phyloP scores from a whole-genome alignment of 2,329 filamentous ascomycete species.

The Fusarium equiseti region DNA sequence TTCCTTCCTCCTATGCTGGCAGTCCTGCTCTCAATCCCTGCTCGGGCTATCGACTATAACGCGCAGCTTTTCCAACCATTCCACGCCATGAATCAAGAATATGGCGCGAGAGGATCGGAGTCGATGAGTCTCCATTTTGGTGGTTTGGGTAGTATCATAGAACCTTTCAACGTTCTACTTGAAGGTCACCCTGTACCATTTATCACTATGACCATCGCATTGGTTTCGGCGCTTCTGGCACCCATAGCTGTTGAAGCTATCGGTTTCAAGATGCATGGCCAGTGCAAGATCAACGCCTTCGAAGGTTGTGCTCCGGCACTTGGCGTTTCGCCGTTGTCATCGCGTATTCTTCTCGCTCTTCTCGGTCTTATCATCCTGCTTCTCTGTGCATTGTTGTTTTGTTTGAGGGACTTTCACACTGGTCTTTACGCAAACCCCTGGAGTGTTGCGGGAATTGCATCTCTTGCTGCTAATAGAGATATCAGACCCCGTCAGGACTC shows the following conservation, averaged over 20 bases:
- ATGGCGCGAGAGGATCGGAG: constrained; percentile 56
- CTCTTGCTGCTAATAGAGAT: constrained; percentile 42
- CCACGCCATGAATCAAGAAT: constrained; percentile 55
- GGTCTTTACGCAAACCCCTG: constrained; percentile 50
- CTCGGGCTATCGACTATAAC: constrained; percentile 59
- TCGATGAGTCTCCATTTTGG: constrained; percentile 59
- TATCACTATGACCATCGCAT: constrained; percentile 45
- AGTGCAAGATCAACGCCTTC: constrained; percentile 37
- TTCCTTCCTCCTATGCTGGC: constrained; percentile 59
- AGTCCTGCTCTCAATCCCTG: constrained; percentile 56
- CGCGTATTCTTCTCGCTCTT: constrained; percentile 37
- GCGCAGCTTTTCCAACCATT: constrained; percentile 61
- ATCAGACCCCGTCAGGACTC: constrained; percentile 38
- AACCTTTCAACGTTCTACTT: constrained; percentile 51
- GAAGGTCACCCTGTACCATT: constrained; percentile 48
- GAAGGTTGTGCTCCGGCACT: constrained; percentile 43
- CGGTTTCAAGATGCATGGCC: constrained; percentile 45
- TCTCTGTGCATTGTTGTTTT: constrained; percentile 37
- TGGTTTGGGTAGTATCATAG: constrained; percentile 53
- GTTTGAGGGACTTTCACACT: constrained; percentile 41
- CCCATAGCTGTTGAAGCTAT: constrained; percentile 45
- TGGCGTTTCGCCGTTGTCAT: constrained; percentile 39
- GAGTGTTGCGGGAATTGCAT: constrained; percentile 48
- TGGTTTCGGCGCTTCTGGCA: constrained; percentile 39
- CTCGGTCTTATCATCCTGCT: constrained; percentile 38